A percentile compares a stretch with the other conserved stretches of the same genome.
These are phyloP conservation scores for Harringtonia aguacate DNA, from an alignment of 2,329 filamentous ascomycete species.

Conservation along the genomic window DNA sequence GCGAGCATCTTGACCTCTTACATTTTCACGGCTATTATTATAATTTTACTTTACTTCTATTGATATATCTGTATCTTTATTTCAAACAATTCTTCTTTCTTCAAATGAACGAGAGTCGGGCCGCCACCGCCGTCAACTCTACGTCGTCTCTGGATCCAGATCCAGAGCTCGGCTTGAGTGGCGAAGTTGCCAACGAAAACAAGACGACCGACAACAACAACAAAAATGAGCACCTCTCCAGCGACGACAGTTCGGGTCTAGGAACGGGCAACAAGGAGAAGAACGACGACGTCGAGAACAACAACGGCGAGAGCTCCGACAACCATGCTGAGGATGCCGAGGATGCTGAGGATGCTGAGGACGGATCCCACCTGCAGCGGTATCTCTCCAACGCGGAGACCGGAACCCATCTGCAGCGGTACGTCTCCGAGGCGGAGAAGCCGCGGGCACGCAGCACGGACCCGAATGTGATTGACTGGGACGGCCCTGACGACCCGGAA, in stretches of 20 bases:
- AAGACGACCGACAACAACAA: neutral
- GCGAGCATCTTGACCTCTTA: too few species aligned
- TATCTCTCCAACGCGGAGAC: neutral
- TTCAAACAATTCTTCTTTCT: too few species aligned
- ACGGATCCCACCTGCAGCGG: neutral
- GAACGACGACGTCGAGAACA: neutral
- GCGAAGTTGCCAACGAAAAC: neutral
- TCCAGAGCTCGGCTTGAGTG: neutral
- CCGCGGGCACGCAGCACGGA: neutral
- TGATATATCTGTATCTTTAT: neutral
- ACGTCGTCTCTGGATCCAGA: neutral
- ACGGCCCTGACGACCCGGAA: slow-evolving; percentile 3
- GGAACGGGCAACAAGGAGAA: neutral
- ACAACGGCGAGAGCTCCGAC: neutral
- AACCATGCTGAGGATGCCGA: too few species aligned
- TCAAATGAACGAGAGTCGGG: neutral
- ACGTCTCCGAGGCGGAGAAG: neutral
- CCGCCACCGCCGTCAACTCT: neutral
- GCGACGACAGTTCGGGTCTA: neutral
- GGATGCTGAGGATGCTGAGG: too few species aligned
- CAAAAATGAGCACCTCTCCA: neutral
- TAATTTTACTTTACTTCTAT: neutral
- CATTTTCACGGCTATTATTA: too few species aligned
- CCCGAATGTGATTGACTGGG: neutral
- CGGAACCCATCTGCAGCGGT: neutral